Evolutionary conservation across 257 asterid species (phyloP), one percentile per base, ranked within the genome.

Genomic region (Coffea eugenioides): DNA sequence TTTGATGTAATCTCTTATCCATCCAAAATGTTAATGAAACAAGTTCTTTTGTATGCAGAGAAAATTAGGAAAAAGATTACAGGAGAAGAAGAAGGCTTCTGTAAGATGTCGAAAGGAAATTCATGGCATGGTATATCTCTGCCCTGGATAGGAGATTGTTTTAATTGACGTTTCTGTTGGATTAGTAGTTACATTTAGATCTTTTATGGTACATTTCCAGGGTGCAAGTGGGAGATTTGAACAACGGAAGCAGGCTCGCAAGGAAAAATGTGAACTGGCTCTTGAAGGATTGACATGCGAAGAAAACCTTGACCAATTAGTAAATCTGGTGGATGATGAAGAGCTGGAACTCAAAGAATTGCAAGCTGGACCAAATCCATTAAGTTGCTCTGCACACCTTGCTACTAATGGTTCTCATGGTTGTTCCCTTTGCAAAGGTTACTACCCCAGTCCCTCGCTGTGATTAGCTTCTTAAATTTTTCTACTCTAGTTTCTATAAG

Each of bases 341-440:
- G 99, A 94, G 81, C 87, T 96, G 81, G 98, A 96, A 88, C 92
- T 96, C 78, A 87, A 88, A 86, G 98, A 96, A 85, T 80, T 90
- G 80, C 97, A 87, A 86, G 91, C 88, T 54, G 97, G 97, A 80
- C 91, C 97, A 49, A 94, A 89, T 83, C 90, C 98, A 34, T 81
- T 94, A 71, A 85, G 92, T 59, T 96, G 97, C 84, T 89, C 91
- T 79, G 88, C 89, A 27, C 99, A 96, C 91, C 89, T 94, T 74
- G 78, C 89, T 43, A 80, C 87, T 69, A 91, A 78, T 83, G 95
- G 92, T 73, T 85, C 91, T 77, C 95, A 80, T 83, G 90, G 95
- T 51, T 96, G 99, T 87, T 88, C 99, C 72, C 97, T 96, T 85
- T 96, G 99, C 89, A 96, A 96, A 94, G 99, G 99, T 96, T 49